These are phyloP conservation scores for Coleophoma cylindrospora DNA, from an alignment of 2,329 filamentous ascomycete genomes.

Conservation along the genomic window DNA sequence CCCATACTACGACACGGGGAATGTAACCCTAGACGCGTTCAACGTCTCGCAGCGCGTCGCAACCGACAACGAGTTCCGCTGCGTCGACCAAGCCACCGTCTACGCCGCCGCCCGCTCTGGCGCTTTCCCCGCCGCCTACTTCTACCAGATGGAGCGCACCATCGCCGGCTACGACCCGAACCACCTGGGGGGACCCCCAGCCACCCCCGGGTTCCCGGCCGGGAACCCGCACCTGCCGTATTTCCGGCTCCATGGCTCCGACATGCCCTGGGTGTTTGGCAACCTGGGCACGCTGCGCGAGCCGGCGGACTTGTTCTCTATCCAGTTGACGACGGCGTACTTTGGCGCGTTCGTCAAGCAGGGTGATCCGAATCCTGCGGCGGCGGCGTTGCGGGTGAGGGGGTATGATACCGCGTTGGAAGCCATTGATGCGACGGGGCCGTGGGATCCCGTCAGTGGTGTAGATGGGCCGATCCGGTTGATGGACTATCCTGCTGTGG, in stretches of 20 bases:
- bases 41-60: constrained; percentile 47
- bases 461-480: constrained; percentile 34
- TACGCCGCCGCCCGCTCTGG: constrained; percentile 35
- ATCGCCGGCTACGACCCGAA: constrained; percentile 45
- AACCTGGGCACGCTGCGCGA: constrained; percentile 36
- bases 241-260: constrained; percentile 46
- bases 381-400: constrained; percentile 34
- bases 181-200: constrained; percentile 38
- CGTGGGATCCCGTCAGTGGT: constrained; percentile 33
- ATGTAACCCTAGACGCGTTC: constrained; percentile 48
- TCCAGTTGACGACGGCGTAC: constrained; percentile 39
- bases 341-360: constrained; percentile 41
- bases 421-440: constrained; percentile 32
- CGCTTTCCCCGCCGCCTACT: constrained; percentile 41
- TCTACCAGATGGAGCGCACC: constrained; percentile 46
- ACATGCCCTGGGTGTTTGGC: constrained; percentile 41
- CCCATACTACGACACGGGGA: constrained; percentile 40
- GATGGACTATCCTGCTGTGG: constrained; percentile 38
- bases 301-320: constrained; percentile 36
- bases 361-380: constrained; percentile 39
- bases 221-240: constrained; percentile 46
- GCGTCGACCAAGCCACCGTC: constrained; percentile 49
- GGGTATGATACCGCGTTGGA: constrained; percentile 37
- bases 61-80: constrained; percentile 49
- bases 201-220: constrained; percentile 32